phyloP scores from a whole-genome alignment of 2,329 filamentous ascomycete species.

The Domatiomyces catenatus region DNA sequence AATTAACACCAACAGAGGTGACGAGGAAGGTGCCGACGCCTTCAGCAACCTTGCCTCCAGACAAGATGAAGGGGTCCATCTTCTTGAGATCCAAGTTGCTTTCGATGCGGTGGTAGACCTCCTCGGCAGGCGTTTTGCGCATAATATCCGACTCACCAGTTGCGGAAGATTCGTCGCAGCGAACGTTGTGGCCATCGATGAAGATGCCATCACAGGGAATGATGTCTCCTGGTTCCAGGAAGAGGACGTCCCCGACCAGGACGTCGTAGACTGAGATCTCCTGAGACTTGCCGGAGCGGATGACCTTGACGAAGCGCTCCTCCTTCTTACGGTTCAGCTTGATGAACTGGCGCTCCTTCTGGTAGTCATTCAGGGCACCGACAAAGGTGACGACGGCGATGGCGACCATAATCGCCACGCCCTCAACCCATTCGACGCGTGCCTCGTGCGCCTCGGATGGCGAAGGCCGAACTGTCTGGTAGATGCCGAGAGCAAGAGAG shows the following conservation, averaged over 20 bases:
- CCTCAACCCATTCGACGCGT: constrained; percentile 66
- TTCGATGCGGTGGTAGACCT: constrained; percentile 49
- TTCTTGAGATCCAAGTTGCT: constrained; percentile 33
- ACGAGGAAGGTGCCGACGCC: constrained; percentile 63
- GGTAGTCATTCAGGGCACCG: constrained; percentile 66
- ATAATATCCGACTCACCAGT: constrained; percentile 63
- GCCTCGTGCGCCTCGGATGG: constrained; percentile 22
- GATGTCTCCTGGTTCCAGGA: constrained; percentile 58
- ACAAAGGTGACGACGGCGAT: constrained; percentile 62
- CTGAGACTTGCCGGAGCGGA: constrained; percentile 56
- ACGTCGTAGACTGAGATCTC: constrained; percentile 58
- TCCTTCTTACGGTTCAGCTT: constrained; percentile 70
- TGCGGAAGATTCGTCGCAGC: constrained; percentile 59
- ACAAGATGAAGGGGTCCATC: constrained; percentile 62
- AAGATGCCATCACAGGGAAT: constrained; percentile 58
- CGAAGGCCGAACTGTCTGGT: constrained; percentile 26
- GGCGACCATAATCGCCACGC: constrained; percentile 62
- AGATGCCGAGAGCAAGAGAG: constrained; percentile 56
- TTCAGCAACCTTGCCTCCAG: constrained; percentile 61
- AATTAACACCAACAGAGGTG: constrained; percentile 57
- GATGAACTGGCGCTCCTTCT: constrained; percentile 67
- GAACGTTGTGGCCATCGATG: constrained; percentile 49
- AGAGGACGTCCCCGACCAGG: constrained; percentile 57
- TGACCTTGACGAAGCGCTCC: constrained; percentile 56
- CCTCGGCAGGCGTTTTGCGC: constrained; percentile 49